These are phyloP conservation scores for Candida sanyaensis DNA, from an alignment of 1,139 yeast genomes.

Conservation along the genomic window DNA sequence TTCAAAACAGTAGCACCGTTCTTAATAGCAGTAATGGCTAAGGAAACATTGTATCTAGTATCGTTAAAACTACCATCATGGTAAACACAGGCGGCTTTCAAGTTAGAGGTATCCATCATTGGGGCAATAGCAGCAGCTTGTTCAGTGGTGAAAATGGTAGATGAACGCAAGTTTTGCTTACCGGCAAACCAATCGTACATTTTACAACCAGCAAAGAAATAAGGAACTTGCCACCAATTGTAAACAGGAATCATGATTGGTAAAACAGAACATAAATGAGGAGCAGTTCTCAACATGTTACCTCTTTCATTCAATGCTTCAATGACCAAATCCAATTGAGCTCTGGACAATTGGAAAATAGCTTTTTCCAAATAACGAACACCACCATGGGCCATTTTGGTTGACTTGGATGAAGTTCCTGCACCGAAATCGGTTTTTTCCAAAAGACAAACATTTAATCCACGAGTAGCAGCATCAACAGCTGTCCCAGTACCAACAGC, in stretches of 20 bases:
- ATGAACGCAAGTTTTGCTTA: slow-evolving; percentile 75
- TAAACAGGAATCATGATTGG: slow-evolving; percentile 96
- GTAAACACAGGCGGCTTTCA: slow-evolving; percentile 90
- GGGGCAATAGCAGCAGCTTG: slow-evolving; percentile 81
- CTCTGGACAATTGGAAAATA: slow-evolving; percentile 85
- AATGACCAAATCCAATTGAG: slow-evolving; percentile 87
- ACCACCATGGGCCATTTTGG: slow-evolving; percentile 98
- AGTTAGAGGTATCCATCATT: slow-evolving; percentile 75
- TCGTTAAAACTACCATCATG: slow-evolving; percentile 96
- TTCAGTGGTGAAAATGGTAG: slow-evolving; percentile 71
- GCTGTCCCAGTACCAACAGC: slow-evolving; percentile 96
- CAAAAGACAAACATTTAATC: slow-evolving; percentile 82
- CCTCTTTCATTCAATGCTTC: slow-evolving; percentile 94
- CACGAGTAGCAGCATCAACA: slow-evolving; percentile 87
- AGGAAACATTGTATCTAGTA: slow-evolving; percentile 83
- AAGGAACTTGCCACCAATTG: slow-evolving; percentile 95
- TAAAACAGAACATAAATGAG: slow-evolving; percentile 81
- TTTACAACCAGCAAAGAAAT: slow-evolving; percentile 89
- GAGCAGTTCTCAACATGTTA: slow-evolving; percentile 87
- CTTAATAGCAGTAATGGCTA: slow-evolving; percentile 84
- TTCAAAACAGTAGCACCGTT: slow-evolving; percentile 89
- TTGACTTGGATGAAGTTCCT: slow-evolving; percentile 93
- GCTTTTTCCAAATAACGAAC: slow-evolving; percentile 96
- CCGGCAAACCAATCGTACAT: slow-evolving; percentile 95
- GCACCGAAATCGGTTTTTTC: slow-evolving; percentile 89